Evolutionary conservation across 2,329 filamentous ascomycete species (phyloP).

Genomic region (Myotisia sp.): DNA sequence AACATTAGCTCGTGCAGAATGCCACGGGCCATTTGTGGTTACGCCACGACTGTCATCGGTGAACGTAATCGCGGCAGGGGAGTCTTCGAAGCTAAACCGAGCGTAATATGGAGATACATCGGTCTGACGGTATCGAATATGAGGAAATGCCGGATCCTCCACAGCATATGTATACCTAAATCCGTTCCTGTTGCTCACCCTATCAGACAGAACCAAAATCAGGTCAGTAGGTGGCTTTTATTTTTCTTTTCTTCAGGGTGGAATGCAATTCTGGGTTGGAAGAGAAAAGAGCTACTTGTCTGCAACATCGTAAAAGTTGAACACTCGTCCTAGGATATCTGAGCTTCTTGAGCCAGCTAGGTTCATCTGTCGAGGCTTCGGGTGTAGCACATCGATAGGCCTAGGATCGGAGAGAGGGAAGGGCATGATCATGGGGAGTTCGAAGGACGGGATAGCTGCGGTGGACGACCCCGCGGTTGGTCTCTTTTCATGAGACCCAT

Average conservation of each 20-base stretch:
- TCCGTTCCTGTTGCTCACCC: conserved; percentile 50
- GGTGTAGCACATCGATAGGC: conserved; percentile 24
- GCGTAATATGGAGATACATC: conserved; percentile 72
- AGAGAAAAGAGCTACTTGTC: conserved; percentile 20
- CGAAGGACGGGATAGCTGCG: conserved; percentile 23
- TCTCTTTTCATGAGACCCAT: conserved; percentile 20
- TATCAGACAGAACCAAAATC: conserved; percentile 7
- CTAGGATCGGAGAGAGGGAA: conserved; percentile 28
- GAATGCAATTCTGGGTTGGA: background rate
- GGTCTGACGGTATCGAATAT: conserved; percentile 80
- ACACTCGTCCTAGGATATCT: conserved; percentile 21
- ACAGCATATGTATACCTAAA: conserved; percentile 88
- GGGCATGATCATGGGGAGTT: conserved; percentile 28
- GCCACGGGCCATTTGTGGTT: conserved; percentile 83
- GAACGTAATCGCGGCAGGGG: conserved; percentile 71
- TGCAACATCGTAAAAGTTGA: conserved; percentile 31
- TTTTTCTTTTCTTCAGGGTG: background rate
- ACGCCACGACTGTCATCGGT: conserved; percentile 60
- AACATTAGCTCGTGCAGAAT: conserved; percentile 81
- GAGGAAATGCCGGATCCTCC: conserved; percentile 73
- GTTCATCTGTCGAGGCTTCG: conserved; percentile 28
- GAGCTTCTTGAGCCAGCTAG: conserved; percentile 24
- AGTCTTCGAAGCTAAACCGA: conserved; percentile 85
- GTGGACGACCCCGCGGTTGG: conserved; percentile 10
- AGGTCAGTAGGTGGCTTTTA: background rate